Conservation (phyloP, 352 stramenopile genomes). For the Phytophthora tubulina region DNA sequence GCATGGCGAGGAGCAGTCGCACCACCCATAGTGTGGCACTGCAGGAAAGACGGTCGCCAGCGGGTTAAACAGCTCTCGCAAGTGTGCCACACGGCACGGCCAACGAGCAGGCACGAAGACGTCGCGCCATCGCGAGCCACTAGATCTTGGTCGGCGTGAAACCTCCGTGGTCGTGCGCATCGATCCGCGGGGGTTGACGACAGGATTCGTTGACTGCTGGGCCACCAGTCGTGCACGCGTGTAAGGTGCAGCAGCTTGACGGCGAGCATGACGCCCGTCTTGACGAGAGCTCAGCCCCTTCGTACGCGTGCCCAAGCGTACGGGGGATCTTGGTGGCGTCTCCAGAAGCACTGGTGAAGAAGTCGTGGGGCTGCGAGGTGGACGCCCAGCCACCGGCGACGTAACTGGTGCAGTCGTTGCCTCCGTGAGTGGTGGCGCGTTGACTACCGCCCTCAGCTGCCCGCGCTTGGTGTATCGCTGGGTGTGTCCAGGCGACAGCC, state of each 20-base stretch:
- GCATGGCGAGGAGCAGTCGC: constrained; percentile 1
- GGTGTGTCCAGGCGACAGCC: neutral
- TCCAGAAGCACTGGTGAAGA: constrained; percentile 1
- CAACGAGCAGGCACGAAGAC: constrained; percentile 2
- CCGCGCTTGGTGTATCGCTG: neutral
- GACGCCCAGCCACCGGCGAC: neutral
- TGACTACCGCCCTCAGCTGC: neutral
- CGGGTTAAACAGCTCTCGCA: constrained; percentile 6
- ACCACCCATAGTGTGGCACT: constrained; percentile 1
- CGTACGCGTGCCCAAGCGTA: neutral
- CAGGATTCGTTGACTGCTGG: neutral
- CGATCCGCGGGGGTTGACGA: neutral
- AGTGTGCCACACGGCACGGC: neutral
- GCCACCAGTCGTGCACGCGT: neutral
- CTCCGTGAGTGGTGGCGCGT: neutral
- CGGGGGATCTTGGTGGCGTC: neutral
- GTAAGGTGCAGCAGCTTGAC: neutral
- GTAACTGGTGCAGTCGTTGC: neutral
- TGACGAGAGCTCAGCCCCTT: neutral
- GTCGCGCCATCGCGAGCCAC: neutral
- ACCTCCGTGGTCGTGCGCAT: neutral
- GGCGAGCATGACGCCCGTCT: neutral
- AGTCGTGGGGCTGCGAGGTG: neutral
- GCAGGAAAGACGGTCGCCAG: neutral
- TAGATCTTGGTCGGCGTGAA: neutral